phyloP scores from a whole-genome alignment of 768 basidiomycete species.

The Calocera cornea region DNA sequence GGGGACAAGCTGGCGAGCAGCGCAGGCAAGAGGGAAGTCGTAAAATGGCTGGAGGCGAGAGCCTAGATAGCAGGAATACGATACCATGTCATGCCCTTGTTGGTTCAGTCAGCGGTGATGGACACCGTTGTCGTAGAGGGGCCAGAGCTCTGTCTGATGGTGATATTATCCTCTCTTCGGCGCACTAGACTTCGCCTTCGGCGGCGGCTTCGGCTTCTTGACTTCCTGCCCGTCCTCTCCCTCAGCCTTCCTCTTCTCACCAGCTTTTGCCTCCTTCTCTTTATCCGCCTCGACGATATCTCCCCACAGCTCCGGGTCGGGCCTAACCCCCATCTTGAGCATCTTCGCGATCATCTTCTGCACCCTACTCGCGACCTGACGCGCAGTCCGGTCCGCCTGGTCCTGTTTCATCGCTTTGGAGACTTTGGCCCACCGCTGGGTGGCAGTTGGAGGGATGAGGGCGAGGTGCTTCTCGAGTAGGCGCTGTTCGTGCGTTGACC shows the following conservation, averaged over 20 bases:
- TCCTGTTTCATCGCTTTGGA: neutral
- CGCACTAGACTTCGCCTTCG: neutral
- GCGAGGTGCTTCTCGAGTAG: neutral
- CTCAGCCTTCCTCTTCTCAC: constrained; percentile 17
- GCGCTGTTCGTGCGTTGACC: neutral
- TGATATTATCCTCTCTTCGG: neutral
- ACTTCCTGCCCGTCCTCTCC: constrained; percentile 20
- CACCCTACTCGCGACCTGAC: neutral
- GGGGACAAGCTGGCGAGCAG: neutral
- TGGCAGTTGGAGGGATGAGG: neutral
- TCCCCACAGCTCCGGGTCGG: constrained; percentile 13
- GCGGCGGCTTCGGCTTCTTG: neutral
- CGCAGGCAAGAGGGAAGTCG: constrained; percentile 6
- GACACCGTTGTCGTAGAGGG: neutral
- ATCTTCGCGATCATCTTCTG: neutral
- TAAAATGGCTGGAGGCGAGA: constrained; percentile 4
- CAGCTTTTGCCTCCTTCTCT: constrained; percentile 15
- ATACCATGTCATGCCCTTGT: neutral
- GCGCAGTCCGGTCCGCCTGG: neutral
- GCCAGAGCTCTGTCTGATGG: neutral
- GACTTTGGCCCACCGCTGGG: neutral
- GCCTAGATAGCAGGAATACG: neutral
- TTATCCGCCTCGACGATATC: constrained; percentile 20
- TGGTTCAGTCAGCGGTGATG: neutral
- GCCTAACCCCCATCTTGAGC: neutral